Evolutionary conservation across 2,329 filamentous ascomycete genomes (phyloP).

Genomic region (Penicillium sp.): DNA sequence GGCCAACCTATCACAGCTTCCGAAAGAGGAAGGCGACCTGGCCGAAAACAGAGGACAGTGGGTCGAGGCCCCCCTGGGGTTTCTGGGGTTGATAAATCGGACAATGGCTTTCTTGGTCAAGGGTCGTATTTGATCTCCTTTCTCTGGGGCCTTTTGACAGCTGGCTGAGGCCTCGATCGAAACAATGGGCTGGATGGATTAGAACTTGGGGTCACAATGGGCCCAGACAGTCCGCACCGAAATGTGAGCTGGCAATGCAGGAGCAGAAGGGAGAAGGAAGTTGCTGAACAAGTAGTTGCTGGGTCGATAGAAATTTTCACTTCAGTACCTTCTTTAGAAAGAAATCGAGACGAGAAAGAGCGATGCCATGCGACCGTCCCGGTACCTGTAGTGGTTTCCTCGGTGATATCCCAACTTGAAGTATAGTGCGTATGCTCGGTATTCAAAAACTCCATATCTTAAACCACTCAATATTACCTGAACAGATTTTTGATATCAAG

Average conservation of each 20-base stretch:
- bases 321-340: not conserved
- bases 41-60: slow-evolving; percentile 29
- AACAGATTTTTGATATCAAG: not conserved
- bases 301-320: not conserved
- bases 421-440: not conserved
- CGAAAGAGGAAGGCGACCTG: slow-evolving; percentile 17
- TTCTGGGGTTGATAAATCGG: slow-evolving; percentile 22
- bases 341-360: not conserved
- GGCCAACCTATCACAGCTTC: slow-evolving; percentile 9
- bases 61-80: slow-evolving; percentile 17
- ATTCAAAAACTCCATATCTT: not conserved
- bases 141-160: not conserved
- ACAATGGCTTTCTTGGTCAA: slow-evolving; percentile 24
- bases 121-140: slow-evolving; percentile 15
- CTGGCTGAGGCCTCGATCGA: slow-evolving; percentile 1
- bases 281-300: not conserved
- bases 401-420: not conserved
- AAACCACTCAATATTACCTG: not conserved
- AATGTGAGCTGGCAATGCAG: slow-evolving; percentile 10
- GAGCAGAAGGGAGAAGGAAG: not conserved
- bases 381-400: not conserved
- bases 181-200: slow-evolving; percentile 7
- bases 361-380: not conserved
- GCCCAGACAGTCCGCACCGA: slow-evolving; percentile 1
- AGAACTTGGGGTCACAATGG: slow-evolving; percentile 6